Conservation (phyloP, 1,284 basidiomycete genomes). For the Sphaerobolus stellatus region DNA sequence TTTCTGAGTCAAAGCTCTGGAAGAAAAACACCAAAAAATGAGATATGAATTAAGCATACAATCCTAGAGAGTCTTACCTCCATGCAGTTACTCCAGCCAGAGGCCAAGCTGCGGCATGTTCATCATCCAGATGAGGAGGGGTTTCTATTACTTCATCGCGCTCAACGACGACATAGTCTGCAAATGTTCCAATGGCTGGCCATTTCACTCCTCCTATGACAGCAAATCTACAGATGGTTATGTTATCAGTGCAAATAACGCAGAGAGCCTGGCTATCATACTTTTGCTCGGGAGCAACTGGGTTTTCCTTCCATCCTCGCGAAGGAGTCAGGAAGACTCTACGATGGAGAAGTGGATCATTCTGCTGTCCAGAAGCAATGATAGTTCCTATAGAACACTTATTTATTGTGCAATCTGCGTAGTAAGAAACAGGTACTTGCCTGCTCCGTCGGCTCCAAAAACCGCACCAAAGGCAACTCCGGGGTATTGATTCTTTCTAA, state of each 20-base stretch:
- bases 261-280: slow-evolving; percentile 24
- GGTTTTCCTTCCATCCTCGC: slow-evolving; percentile 71
- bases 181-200: slow-evolving; percentile 68
- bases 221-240: slow-evolving; percentile 44
- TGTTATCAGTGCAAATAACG: slow-evolving; percentile 19
- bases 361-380: slow-evolving; percentile 50
- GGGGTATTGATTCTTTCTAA: slow-evolving; percentile 70
- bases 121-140: slow-evolving; percentile 68
- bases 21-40: background rate
- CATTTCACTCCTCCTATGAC: slow-evolving; percentile 57
- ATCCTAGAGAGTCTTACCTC: slow-evolving; percentile 60
- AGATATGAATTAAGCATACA: background rate
- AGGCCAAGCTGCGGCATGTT: slow-evolving; percentile 75
- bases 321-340: slow-evolving; percentile 76
- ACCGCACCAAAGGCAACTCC: slow-evolving; percentile 57
- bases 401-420: background rate
- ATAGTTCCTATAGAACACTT: slow-evolving; percentile 50
- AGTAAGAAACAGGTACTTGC: slow-evolving; percentile 32
- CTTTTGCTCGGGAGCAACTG: slow-evolving; percentile 54
- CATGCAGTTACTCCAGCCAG: slow-evolving; percentile 80
- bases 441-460: slow-evolving; percentile 75
- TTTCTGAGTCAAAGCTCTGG: slow-evolving; percentile 70
- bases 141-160: slow-evolving; percentile 60
- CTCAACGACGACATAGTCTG: slow-evolving; percentile 74
- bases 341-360: slow-evolving; percentile 58